phyloP scores from a whole-genome alignment of 257 asterid species.

The Verbena officinalis region DNA sequence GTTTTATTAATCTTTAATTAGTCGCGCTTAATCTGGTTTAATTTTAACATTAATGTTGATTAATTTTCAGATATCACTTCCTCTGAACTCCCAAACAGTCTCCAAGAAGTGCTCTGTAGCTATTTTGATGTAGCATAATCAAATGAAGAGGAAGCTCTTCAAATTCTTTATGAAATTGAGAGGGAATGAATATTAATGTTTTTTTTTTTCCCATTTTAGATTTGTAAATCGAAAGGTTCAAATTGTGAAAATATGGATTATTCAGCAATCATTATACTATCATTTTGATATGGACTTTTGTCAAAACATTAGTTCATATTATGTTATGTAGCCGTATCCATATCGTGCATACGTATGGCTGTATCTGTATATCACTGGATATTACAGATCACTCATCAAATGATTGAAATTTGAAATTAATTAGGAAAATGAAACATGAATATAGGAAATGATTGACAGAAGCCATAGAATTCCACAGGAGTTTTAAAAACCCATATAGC shows the following conservation, averaged over 20 bases:
- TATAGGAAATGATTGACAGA: too few species aligned
- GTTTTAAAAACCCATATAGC: too few species aligned
- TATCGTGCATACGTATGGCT: too few species aligned
- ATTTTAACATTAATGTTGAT: conserved; percentile 14
- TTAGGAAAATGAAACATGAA: too few species aligned
- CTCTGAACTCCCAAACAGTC: conserved; percentile 46
- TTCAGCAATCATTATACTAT: background rate
- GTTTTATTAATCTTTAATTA: background rate
- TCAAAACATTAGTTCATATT: background rate
- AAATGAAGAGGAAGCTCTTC: background rate
- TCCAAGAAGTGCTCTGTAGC: conserved; percentile 61
- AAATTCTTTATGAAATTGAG: background rate
- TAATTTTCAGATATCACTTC: conserved; percentile 57
- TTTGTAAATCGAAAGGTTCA: background rate
- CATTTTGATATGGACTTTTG: background rate
- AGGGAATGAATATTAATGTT: too few species aligned
- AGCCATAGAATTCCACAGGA: too few species aligned
- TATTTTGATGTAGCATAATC: conserved; percentile 41
- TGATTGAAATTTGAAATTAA: too few species aligned
- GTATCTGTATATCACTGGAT: too few species aligned
- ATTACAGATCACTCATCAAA: too few species aligned
- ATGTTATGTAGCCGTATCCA: too few species aligned
- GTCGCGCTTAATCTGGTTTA: background rate
- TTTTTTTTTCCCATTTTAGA: too few species aligned
- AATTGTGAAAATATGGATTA: background rate